A percentile compares a stretch with the other conserved stretches of the same genome.
Evolutionary conservation across 169 alveolate species (phyloP).

Genomic region (Plasmodium fragile): DNA sequence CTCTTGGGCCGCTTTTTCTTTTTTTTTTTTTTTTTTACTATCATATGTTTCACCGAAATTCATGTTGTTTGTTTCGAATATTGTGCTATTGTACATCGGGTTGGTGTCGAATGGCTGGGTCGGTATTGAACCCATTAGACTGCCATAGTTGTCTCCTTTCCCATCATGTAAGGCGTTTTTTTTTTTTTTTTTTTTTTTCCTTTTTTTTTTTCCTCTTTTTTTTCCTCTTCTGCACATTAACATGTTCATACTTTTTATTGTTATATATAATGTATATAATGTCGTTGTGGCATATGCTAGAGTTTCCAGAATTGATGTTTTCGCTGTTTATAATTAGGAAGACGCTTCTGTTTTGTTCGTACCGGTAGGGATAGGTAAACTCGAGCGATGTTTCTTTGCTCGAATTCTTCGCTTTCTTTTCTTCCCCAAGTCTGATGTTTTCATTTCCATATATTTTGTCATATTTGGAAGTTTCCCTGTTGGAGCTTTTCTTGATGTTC

Average conservation of each 20-base stretch:
- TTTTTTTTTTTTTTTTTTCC: conserved; percentile 21
- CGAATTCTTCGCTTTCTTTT: neutral
- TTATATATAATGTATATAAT: conserved; percentile 66
- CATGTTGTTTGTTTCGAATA: conserved; percentile 65
- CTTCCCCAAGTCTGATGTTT: conserved; percentile 37
- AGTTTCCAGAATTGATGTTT: conserved; percentile 44
- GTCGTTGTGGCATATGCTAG: conserved; percentile 52
- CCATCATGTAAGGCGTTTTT: conserved; percentile 5
- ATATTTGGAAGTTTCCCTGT: conserved; percentile 32
- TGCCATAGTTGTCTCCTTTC: conserved; percentile 25
- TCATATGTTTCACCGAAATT: conserved; percentile 20
- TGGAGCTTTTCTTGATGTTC: conserved; percentile 36
- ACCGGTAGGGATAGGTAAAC: conserved; percentile 63
- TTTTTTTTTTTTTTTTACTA: conserved; percentile 10
- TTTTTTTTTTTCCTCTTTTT: neutral
- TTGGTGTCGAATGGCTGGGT: conserved; percentile 10
- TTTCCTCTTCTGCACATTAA: conserved; percentile 43
- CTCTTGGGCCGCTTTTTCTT: neutral
- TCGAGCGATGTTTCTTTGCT: conserved; percentile 60
- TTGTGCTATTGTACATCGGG: conserved; percentile 70
- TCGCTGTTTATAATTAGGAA: conserved; percentile 58
- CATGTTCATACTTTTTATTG: conserved; percentile 74
- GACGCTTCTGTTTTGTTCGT: conserved; percentile 52
- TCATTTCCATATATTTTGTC: conserved; percentile 72
- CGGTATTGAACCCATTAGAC: conserved; percentile 1